A percentile compares a stretch with the other conserved stretches of the same genome.
phyloP scores from a whole-genome alignment of 805 yeast genomes.

The Groenewaldozyma tartarivorans region DNA sequence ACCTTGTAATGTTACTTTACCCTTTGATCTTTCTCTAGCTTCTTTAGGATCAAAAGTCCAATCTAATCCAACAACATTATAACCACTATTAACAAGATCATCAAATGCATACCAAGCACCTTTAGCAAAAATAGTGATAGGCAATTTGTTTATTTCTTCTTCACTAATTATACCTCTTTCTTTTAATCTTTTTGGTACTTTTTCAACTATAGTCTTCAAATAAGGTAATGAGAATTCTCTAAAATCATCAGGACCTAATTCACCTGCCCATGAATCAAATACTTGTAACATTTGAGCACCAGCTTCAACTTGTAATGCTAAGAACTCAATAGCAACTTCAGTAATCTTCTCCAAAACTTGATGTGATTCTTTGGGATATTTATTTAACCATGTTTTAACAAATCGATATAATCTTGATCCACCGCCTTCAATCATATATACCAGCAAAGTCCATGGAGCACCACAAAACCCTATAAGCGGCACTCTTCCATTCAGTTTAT shows the following conservation, averaged over 20 bases:
- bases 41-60: conserved; percentile 82
- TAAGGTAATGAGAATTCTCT: conserved; percentile 84
- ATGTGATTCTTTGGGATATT: conserved; percentile 63
- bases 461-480: conserved; percentile 95
- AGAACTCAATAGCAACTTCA: conserved; percentile 82
- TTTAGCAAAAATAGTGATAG: conserved; percentile 85
- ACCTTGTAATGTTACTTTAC: conserved; percentile 84
- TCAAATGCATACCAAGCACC: conserved; percentile 97
- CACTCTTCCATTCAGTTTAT: conserved; percentile 77
- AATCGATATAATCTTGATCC: conserved; percentile 86
- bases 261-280: conserved; percentile 98
- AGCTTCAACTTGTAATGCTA: conserved; percentile 90
- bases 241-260: conserved; percentile 84
- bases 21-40: conserved; percentile 65
- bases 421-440: conserved; percentile 97
- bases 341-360: conserved; percentile 66
- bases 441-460: conserved; percentile 95
- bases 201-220: conserved; percentile 60
- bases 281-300: conserved; percentile 98
- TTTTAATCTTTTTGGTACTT: conserved; percentile 56
- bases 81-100: conserved; percentile 69
- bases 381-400: conserved; percentile 88
- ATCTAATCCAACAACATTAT: conserved; percentile 83
- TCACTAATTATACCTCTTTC: conserved; percentile 48
- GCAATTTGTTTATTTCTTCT: conserved; percentile 46